Evolutionary conservation across 73 alveolate species (phyloP).

Genomic region (Halteria grandinella): DNA sequence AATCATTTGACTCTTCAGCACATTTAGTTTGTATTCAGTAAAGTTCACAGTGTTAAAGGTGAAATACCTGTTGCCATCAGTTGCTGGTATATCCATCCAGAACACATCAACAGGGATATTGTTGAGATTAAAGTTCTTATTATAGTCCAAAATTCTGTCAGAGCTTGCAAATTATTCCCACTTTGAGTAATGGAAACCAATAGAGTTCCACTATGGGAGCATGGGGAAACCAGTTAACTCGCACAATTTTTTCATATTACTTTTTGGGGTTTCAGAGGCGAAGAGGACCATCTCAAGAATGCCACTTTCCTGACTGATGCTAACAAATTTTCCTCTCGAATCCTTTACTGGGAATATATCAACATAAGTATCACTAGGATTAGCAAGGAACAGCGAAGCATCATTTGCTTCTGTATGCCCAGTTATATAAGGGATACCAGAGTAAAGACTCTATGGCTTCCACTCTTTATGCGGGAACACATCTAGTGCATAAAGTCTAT

Average conservation of each 20-base stretch:
- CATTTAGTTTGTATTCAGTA: slow-evolving; percentile 60
- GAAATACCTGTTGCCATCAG: slow-evolving; percentile 87
- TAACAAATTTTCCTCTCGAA: slow-evolving; percentile 10
- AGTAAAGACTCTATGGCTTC: slow-evolving; percentile 71
- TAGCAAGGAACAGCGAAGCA: slow-evolving; percentile 73
- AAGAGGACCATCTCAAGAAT: slow-evolving; percentile 75
- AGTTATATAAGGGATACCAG: slow-evolving; percentile 65
- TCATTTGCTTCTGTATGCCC: slow-evolving; percentile 7
- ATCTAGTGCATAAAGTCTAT: slow-evolving; percentile 86
- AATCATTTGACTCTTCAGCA: slow-evolving; percentile 69
- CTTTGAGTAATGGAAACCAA: slow-evolving; percentile 94
- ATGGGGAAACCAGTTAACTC: slow-evolving; percentile 76
- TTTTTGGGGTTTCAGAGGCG: slow-evolving; percentile 35
- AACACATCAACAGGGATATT: slow-evolving; percentile 75
- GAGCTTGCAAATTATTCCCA: slow-evolving; percentile 80
- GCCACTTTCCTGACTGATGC: slow-evolving; percentile 82
- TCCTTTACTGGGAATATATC: slow-evolving; percentile 66
- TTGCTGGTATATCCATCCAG: slow-evolving; percentile 84
- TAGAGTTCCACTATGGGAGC: slow-evolving; percentile 80
- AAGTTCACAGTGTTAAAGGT: slow-evolving; percentile 80
- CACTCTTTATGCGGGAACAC: slow-evolving; percentile 81
- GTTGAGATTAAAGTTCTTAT: slow-evolving; percentile 65
- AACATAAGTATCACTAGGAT: slow-evolving; percentile 88
- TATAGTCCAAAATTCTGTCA: slow-evolving; percentile 72
- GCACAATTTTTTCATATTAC: slow-evolving; percentile 67